Evolutionary conservation across 2,329 filamentous ascomycete species (phyloP).

Genomic region (Teratosphaeria zuluensis): DNA sequence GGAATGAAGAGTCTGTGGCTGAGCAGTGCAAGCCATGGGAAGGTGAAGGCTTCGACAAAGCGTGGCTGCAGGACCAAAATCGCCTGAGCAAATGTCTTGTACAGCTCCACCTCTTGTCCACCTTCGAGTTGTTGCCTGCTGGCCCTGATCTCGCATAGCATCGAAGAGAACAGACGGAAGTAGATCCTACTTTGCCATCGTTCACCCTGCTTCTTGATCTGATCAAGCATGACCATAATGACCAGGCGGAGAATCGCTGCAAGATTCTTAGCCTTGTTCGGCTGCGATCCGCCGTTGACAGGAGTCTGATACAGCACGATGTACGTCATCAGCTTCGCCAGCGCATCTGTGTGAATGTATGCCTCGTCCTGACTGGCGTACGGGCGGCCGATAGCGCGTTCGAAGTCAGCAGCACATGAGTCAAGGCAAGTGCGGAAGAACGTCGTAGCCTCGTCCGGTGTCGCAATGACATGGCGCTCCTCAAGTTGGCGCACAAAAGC

Average conservation of each 20-base stretch:
- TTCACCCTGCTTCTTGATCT: slow-evolving; percentile 71
- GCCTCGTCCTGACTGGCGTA: slow-evolving; percentile 50
- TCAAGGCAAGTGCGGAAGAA: slow-evolving; percentile 80
- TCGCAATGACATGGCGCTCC: slow-evolving; percentile 59
- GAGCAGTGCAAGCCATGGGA: slow-evolving; percentile 73
- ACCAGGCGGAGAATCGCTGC: slow-evolving; percentile 70
- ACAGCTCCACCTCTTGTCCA: slow-evolving; percentile 46
- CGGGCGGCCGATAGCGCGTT: slow-evolving; percentile 54
- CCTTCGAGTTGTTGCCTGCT: slow-evolving; percentile 14
- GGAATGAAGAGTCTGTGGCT: slow-evolving; percentile 81
- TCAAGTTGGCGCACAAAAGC: slow-evolving; percentile 74
- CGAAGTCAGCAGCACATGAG: slow-evolving; percentile 65
- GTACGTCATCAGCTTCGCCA: slow-evolving; percentile 69
- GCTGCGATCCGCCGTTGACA: slow-evolving; percentile 46
- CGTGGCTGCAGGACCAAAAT: slow-evolving; percentile 66
- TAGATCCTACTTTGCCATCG: slow-evolving; percentile 82
- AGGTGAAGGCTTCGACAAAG: slow-evolving; percentile 72
- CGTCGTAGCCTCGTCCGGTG: slow-evolving; percentile 63
- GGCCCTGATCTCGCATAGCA: slow-evolving; percentile 61
- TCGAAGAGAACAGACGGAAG: slow-evolving; percentile 76
- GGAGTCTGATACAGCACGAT: slow-evolving; percentile 65
- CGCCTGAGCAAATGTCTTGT: slow-evolving; percentile 60
- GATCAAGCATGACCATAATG: slow-evolving; percentile 72
- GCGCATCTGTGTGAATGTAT: slow-evolving; percentile 62
- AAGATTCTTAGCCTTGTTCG: slow-evolving; percentile 60